These are phyloP conservation scores for Clitopilus passeckerianus DNA, from an alignment of 768 basidiomycete species.

Conservation along the genomic window DNA sequence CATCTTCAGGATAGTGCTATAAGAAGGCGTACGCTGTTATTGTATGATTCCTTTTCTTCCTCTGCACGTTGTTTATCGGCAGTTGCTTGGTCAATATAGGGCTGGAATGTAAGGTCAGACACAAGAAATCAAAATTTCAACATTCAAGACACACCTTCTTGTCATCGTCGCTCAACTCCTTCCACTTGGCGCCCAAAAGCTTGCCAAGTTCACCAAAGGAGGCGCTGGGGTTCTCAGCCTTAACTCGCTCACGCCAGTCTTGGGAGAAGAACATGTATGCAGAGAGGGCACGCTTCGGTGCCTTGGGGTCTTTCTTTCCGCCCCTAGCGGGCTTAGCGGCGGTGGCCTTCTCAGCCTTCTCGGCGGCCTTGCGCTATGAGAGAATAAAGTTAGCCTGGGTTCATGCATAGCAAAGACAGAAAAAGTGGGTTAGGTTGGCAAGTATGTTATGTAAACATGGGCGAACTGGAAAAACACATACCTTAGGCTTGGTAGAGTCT, in stretches of 20 bases:
- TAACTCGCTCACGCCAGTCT: slow-evolving; percentile 94
- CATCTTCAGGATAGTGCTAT: not conserved
- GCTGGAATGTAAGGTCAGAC: slow-evolving; percentile 39
- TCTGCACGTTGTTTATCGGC: slow-evolving; percentile 87
- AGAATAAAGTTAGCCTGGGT: not conserved
- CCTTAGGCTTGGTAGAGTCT: slow-evolving; percentile 66
- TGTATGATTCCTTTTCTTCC: slow-evolving; percentile 62
- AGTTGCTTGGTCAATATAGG: slow-evolving; percentile 83
- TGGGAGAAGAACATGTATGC: slow-evolving; percentile 99
- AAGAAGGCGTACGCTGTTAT: slow-evolving; percentile 23
- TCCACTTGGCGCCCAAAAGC: slow-evolving; percentile 95
- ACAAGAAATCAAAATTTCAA: slow-evolving; percentile 3
- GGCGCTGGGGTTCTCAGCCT: slow-evolving; percentile 92
- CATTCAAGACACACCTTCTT: slow-evolving; percentile 64
- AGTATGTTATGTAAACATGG: slow-evolving; percentile 5
- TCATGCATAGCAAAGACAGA: slow-evolving; percentile 6
- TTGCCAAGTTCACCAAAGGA: slow-evolving; percentile 94
- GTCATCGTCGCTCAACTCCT: slow-evolving; percentile 86
- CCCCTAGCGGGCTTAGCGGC: slow-evolving; percentile 30
- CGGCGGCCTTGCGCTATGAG: slow-evolving; percentile 67
- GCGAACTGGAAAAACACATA: slow-evolving; percentile 22
- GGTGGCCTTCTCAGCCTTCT: slow-evolving; percentile 60
- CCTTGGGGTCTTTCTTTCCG: slow-evolving; percentile 72
- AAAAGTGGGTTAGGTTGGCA: slow-evolving; percentile 3
- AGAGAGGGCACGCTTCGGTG: slow-evolving; percentile 89